Base-by-base conservation (phyloP, 768 basidiomycete genomes). In the Mrakia gelida region DNA sequence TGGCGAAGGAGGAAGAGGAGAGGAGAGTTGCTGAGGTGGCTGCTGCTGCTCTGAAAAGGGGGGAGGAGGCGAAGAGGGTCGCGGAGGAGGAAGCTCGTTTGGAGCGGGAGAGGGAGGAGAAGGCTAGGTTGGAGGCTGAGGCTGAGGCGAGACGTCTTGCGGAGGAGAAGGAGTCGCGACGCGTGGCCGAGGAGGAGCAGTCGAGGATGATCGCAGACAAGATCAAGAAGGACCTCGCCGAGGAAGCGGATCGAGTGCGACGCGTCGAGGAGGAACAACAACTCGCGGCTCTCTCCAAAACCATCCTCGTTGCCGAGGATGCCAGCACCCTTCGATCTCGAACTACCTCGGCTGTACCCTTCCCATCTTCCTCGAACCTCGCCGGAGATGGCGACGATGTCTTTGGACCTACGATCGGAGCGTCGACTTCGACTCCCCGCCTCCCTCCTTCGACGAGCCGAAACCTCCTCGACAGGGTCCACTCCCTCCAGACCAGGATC, bases 291-390 rank as follows among this genome's bases (percentile, higher is more conserved):
- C 65, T 30, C 65, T 10, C 7, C 6, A 32, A 38, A 3, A 16
- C 32, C 30, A 2, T 7, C 7, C 65, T 34, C 32, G 49, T 52
- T 16, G 49, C 59, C 28, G n/a, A 59, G 67, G 67, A 70, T 23
- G n/a, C 41, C 67, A 70, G 41, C 67, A 70, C 67, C 1, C 67
- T 41, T 26, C 34, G 34, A 41, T 70, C 67, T 70, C 67, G 41
- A 21, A 70, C 67, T 41, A n/a, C 67, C 2, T 41, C 67, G 8
- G 38, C 49, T 2, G 32, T 54, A 13, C 45, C 71, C 45, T 72
- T 72, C 52, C 71, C 71, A 5, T n/a, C 43, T 26, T 72, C 49
- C 15, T 54, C 71, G 6, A 30, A 49, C 52, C 26, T n/a, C 13
- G 49, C 52, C 26, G 28, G 10, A 28, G 32, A 72, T 45, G 45